phyloP scores from a whole-genome alignment of 2,329 filamentous ascomycete genomes.

The Trichoderma harzianum region DNA sequence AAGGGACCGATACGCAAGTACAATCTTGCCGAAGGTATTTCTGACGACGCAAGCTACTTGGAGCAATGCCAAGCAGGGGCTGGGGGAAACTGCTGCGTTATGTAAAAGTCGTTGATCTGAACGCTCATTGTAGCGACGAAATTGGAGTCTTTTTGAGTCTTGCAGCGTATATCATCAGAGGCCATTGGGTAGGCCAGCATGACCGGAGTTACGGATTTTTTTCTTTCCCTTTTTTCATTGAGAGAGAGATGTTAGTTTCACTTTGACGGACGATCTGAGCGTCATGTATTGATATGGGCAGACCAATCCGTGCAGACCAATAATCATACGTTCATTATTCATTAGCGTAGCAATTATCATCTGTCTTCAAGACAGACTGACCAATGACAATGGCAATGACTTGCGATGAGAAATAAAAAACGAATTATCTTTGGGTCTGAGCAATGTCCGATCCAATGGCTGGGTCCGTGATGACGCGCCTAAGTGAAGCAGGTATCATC shows the following conservation, averaged over 20 bases:
- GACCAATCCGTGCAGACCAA: background rate
- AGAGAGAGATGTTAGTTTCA: background rate
- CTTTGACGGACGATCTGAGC: background rate
- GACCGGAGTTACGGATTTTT: background rate
- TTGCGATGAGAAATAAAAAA: background rate
- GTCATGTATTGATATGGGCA: background rate
- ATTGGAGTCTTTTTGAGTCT: background rate
- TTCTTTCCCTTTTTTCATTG: background rate
- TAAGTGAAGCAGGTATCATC: background rate
- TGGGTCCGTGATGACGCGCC: background rate
- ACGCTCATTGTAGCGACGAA: background rate
- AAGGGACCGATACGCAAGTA: conserved; percentile 68
- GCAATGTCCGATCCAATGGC: background rate
- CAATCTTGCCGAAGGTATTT: conserved; percentile 53
- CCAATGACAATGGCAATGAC: background rate
- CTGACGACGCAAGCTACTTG: conserved; percentile 75
- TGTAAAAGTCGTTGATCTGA: conserved; percentile 38
- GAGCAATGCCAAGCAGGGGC: conserved; percentile 59
- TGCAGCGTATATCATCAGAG: background rate
- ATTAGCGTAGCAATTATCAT: background rate
- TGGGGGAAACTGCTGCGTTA: conserved; percentile 49
- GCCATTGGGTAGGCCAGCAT: background rate
- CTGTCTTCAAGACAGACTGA: background rate
- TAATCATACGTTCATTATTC: background rate
- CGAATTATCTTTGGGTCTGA: background rate